Evolutionary conservation across 768 basidiomycete genomes (phyloP).

Genomic region (Suillus lakei): DNA sequence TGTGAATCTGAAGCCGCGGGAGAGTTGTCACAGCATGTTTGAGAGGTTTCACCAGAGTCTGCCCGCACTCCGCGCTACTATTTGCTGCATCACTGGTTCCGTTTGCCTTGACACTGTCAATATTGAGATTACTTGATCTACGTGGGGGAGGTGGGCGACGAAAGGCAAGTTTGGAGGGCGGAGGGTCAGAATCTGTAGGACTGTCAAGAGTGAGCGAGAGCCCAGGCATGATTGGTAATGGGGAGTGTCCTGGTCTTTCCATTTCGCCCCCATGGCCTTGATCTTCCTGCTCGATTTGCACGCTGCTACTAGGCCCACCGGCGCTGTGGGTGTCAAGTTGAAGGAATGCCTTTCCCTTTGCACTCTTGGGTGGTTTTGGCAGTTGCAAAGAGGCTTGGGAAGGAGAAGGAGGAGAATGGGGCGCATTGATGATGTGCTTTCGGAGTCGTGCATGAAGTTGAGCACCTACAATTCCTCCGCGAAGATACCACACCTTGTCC

Average conservation of each 20-base stretch:
- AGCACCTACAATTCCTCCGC: conserved; percentile 71
- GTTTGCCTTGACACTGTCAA: background rate
- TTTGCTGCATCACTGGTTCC: background rate
- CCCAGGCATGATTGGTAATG: conserved; percentile 62
- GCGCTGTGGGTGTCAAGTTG: conserved; percentile 68
- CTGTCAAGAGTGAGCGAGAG: conserved; percentile 40
- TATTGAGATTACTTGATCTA: conserved; percentile 64
- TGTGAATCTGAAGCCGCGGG: conserved; percentile 66
- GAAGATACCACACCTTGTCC: conserved; percentile 67
- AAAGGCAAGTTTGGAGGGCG: conserved; percentile 67
- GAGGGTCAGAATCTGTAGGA: conserved; percentile 64
- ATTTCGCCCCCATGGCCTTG: conserved; percentile 47
- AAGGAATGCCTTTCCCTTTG: conserved; percentile 58
- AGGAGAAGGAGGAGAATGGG: conserved; percentile 1
- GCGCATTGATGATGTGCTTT: conserved; percentile 47
- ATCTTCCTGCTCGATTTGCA: conserved; percentile 3
- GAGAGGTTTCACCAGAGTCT: background rate
- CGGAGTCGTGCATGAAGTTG: conserved; percentile 60
- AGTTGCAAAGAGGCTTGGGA: conserved; percentile 20
- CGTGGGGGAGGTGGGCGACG: conserved; percentile 52
- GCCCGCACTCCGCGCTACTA: too few species aligned
- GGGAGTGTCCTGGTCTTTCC: conserved; percentile 56
- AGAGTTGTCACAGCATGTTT: conserved; percentile 32
- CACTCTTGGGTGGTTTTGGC: conserved; percentile 27
- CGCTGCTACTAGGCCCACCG: conserved; percentile 43